Base-by-base conservation (phyloP, 345 rosid genomes). In the Clarkia xantiana region DNA sequence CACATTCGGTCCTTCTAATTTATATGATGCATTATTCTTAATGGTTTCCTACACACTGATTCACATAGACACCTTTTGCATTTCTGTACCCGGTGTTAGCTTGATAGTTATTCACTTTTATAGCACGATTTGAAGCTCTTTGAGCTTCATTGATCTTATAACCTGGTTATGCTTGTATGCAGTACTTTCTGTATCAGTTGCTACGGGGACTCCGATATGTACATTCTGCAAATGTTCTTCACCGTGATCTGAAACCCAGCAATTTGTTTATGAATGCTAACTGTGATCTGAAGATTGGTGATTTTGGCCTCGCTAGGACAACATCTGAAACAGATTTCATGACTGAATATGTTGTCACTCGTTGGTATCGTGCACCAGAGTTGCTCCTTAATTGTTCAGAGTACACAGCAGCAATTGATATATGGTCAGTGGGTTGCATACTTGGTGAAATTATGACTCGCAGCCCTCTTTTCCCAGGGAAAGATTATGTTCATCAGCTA, bases 401-500 rank as follows among this genome's bases (percentile, higher is more conserved):
- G 63, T 91, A 91, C 67, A 91, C 95, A 19, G 99, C 94, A 42
- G 96, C 99, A 38, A 87, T 87, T 36, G 99, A 91, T 70, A 84
- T 91, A 45, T 91, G 99, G 99, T 91, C 99, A 8, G 96, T 87
- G 51, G 99, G 99, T 60, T 91, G 99, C 72, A 82, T 91, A 61
- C 86, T 91, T 40, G 96, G 96, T 39, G 99, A 91, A 61, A 82
- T 74, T 51, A 76, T 84, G 90, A 82, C 88, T 10, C 71, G 90
- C 13, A 73, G 80, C 47, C 96, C 99, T 12, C 58, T 87, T 57
- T 91, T 91, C 73, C 98, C 96, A 36, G 98, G 98, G 14, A 91
- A 54, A 69, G 98, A 91, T 58, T 86, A 91, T 75, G 96, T 84
- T 53, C 96, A 91, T 73, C 96, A 91, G 80, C 75, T 87, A 53